Percentiles rank a stretch among this genome's conserved stretches.
phyloP scores from a whole-genome alignment of 768 basidiomycete species.

The Russula sp. region DNA sequence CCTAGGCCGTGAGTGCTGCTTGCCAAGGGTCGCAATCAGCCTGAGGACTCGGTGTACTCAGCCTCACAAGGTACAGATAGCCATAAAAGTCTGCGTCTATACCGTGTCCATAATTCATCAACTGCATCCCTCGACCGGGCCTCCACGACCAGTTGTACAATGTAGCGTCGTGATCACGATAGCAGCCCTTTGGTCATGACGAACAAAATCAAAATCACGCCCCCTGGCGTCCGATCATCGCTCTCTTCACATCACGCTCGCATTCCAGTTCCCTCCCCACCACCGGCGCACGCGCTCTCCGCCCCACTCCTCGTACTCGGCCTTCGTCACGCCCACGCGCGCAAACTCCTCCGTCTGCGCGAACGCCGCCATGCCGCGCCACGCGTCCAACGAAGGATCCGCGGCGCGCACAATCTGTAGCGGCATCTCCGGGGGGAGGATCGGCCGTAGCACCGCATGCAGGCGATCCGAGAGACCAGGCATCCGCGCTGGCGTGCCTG shows the following conservation, averaged over 20 bases:
- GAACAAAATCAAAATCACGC: no score
- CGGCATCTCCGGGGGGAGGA: constrained; percentile 76
- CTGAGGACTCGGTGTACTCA: no score
- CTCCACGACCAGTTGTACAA: no score
- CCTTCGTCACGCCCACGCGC: constrained; percentile 54
- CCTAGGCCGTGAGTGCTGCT: no score
- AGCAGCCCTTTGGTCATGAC: no score
- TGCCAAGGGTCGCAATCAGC: no score
- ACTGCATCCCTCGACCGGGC: no score
- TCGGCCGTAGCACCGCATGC: constrained; percentile 67
- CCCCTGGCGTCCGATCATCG: no score
- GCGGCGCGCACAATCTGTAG: constrained; percentile 55
- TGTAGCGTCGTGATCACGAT: no score
- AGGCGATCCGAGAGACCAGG: constrained; percentile 64
- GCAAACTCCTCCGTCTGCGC: constrained; percentile 49
- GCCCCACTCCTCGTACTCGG: constrained; percentile 88
- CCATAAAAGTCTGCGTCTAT: no score
- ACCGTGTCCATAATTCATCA: no score
- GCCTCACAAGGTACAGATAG: no score
- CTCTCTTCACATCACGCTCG: constrained; percentile 17
- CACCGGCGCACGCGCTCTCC: constrained; percentile 81
- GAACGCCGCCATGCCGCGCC: constrained; percentile 87
- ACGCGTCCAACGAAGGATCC: constrained; percentile 71
- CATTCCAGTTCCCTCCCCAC: constrained; percentile 91
- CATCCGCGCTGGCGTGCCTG: constrained; percentile 73